Evolutionary conservation across 805 yeast genomes (phyloP), one percentile per base, ranked within the genome.

Genomic region (Jamesozyma hellenica): DNA sequence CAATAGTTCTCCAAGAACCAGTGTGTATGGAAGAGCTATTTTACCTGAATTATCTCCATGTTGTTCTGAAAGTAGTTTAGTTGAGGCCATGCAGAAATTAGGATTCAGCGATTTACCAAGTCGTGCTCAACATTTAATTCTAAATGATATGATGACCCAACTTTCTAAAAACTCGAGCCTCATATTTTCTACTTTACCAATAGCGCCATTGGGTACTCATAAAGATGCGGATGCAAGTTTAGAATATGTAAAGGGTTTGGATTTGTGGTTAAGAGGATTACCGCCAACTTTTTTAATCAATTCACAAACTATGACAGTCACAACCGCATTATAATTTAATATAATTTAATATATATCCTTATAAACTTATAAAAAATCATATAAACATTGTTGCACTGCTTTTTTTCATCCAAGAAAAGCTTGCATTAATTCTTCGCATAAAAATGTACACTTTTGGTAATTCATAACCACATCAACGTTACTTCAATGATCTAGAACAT

Each of bases 271-370:
- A 41, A 74, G 77, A 33, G 85, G 74, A 4, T 63, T 92, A 30
- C 96, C 96, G 0, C 96, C 97, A 0, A 71, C 77, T 1, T 56
- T 92, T 56, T 61, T 92, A 45, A 71, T 92, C 40, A 90, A 92
- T 54, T 85, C 96, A 0, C 94, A 86, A 64, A 82, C 95, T 0
- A 87, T 92, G 70, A 92, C 98, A 0, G 98, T 90, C 2, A 90
- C 98, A 0, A 88, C 96, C 5, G 92, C 95, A 27, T 65, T 90
- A 45, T 88, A 64, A 49, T 14, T 17, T 21, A 6, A 49, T 14
- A 31, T 21, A 6, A 21, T 21, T 6, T 21, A 21, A 21, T 21
- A 21, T 21, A 21, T 21, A 21, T 21, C 8, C 23, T n/a, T n/a
- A n/a, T n/a, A n/a, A n/a, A n/a, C n/a, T n/a, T n/a, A n/a, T n/a